phyloP scores from a whole-genome alignment of 2,329 filamentous ascomycete genomes.

The Cyphellophora europaea region DNA sequence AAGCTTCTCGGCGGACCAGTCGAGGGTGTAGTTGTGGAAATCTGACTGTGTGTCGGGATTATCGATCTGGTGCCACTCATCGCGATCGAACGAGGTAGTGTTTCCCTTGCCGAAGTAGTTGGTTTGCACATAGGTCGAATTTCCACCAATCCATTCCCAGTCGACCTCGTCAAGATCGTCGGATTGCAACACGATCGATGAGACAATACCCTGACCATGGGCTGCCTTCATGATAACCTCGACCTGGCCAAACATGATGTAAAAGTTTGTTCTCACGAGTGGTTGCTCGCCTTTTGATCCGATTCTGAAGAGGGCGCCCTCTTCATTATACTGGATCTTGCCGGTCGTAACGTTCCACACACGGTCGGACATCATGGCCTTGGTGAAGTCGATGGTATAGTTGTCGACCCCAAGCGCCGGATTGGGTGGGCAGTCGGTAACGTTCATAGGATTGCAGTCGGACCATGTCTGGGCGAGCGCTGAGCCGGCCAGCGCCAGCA shows the following conservation, averaged over 20 bases:
- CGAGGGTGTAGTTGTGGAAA: slow-evolving; percentile 81
- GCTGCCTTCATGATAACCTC: slow-evolving; percentile 73
- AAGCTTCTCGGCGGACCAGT: slow-evolving; percentile 81
- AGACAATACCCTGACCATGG: slow-evolving; percentile 65
- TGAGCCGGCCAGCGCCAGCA: slow-evolving; percentile 34
- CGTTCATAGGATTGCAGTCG: slow-evolving; percentile 66
- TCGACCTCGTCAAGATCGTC: slow-evolving; percentile 83
- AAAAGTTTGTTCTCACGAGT: slow-evolving; percentile 69
- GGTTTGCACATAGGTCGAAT: slow-evolving; percentile 53
- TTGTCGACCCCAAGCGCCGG: slow-evolving; percentile 56
- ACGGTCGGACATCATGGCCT: slow-evolving; percentile 45
- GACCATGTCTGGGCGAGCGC: slow-evolving; percentile 65
- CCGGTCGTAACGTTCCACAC: slow-evolving; percentile 64
- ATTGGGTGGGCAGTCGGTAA: slow-evolving; percentile 58
- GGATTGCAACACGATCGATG: slow-evolving; percentile 71
- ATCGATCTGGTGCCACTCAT: slow-evolving; percentile 50
- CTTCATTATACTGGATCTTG: slow-evolving; percentile 49
- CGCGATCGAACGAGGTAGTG: slow-evolving; percentile 61
- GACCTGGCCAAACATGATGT: slow-evolving; percentile 76
- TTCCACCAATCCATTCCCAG: slow-evolving; percentile 70
- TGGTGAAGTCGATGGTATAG: slow-evolving; percentile 39
- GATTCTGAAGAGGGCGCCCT: slow-evolving; percentile 66
- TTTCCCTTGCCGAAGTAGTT: slow-evolving; percentile 74
- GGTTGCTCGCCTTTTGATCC: slow-evolving; percentile 62
- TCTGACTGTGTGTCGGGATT: slow-evolving; percentile 49